These are phyloP conservation scores for Leccinum insolens DNA, from an alignment of 1,284 basidiomycete species.

Conservation along the genomic window DNA sequence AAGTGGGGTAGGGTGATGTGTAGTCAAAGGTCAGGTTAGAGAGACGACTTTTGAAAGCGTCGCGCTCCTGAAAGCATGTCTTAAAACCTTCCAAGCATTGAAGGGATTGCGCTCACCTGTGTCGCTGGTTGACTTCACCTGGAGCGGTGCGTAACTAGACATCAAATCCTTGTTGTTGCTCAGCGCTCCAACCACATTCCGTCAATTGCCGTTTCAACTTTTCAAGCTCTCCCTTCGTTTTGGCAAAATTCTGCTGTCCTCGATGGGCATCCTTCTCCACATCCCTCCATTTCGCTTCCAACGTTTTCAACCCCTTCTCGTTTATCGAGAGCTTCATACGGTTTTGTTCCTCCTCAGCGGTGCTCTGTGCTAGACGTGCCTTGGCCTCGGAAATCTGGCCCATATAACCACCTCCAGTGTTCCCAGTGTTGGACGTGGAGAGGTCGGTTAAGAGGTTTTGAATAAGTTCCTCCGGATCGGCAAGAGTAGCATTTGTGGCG, in stretches of 20 bases:
- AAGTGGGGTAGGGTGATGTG: constrained; percentile 74
- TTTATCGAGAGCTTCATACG: constrained; percentile 79
- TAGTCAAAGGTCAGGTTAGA: constrained; percentile 87
- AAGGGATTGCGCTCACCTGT: constrained; percentile 53
- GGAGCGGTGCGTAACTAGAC: constrained; percentile 53
- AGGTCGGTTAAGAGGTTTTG: too few relatives aligned
- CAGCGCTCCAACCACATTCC: constrained; percentile 71
- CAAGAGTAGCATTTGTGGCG: too few relatives aligned
- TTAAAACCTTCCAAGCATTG: constrained; percentile 5
- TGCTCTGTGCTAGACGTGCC: constrained; percentile 31
- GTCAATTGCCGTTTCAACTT: constrained; percentile 56
- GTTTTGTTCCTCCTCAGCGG: constrained; percentile 86
- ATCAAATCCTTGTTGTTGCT: constrained; percentile 56
- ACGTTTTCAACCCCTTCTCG: constrained; percentile 79
- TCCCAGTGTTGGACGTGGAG: constrained; percentile 41
- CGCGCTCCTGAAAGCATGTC: constrained; percentile 62
- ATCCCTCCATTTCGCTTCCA: constrained; percentile 83
- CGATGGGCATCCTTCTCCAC: constrained; percentile 85
- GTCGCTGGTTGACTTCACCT: constrained; percentile 60
- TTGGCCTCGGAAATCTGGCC: constrained; percentile 94
- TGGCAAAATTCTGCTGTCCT: constrained; percentile 70
- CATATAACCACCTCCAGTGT: constrained; percentile 87
- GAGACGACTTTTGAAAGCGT: constrained; percentile 70
- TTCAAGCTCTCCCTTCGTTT: constrained; percentile 64
- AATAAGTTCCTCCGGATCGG: too few relatives aligned